Percentiles rank a stretch among this genome's conserved stretches.
These are phyloP conservation scores for Eucalyptus sp. DNA, from an alignment of 345 rosid species.

Conservation along the genomic window DNA sequence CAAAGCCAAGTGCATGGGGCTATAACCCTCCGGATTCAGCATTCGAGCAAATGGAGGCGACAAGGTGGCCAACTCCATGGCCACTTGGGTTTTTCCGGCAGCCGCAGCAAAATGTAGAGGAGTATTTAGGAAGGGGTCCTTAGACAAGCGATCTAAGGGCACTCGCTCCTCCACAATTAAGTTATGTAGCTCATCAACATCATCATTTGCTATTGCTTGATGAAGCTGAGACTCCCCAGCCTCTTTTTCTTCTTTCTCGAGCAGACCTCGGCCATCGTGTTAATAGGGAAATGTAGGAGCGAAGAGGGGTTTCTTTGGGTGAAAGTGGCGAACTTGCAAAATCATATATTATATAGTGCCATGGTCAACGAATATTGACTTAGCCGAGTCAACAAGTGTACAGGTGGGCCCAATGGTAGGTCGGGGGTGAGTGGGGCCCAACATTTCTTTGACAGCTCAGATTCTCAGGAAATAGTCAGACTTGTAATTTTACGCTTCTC, in stretches of 20 bases:
- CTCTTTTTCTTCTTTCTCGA: too few species aligned
- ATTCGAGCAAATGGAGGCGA: fast-evolving
- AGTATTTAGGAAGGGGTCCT: too few species aligned
- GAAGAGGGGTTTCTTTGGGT: background rate
- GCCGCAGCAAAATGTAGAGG: too few species aligned
- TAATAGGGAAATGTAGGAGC: background rate
- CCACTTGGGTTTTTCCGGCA: too few species aligned
- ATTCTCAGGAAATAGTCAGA: background rate
- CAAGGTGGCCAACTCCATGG: too few species aligned
- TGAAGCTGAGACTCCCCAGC: background rate
- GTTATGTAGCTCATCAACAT: background rate
- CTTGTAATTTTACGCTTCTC: background rate
- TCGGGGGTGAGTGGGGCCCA: background rate
- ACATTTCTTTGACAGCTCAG: background rate
- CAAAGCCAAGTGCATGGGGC: too few species aligned
- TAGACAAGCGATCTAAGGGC: too few species aligned
- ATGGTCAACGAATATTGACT: background rate
- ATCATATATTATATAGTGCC: background rate
- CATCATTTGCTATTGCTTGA: background rate
- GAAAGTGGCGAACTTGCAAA: background rate
- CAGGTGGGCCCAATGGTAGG: background rate
- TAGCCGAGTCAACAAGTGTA: background rate
- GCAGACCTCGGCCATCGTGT: too few species aligned
- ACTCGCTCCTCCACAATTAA: background rate
- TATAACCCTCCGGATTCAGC: too few species aligned